Percentiles rank a stretch among this genome's conserved stretches.
Evolutionary conservation across 352 stramenopile genomes (phyloP).

Genomic region (Elongisporangium prolatum): DNA sequence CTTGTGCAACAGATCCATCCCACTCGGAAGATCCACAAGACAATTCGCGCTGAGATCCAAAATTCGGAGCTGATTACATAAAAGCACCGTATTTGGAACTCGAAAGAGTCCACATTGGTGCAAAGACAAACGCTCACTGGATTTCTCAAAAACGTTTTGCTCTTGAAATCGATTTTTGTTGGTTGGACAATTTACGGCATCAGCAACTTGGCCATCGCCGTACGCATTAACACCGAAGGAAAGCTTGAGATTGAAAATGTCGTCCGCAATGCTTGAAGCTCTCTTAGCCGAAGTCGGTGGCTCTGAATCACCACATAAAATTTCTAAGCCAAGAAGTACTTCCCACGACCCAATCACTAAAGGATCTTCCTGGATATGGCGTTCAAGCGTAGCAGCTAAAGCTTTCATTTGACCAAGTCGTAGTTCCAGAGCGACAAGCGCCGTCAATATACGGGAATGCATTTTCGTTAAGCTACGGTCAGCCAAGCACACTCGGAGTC

Average conservation of each 20-base stretch:
- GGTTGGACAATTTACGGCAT: slow-evolving; percentile 2
- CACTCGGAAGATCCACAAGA: slow-evolving; percentile 33
- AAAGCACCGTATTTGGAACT: slow-evolving; percentile 33
- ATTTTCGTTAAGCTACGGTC: slow-evolving; percentile 17
- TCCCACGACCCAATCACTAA: slow-evolving; percentile 40
- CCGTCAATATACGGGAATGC: slow-evolving; percentile 25
- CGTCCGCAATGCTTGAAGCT: slow-evolving; percentile 18
- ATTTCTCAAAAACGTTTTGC: neutral
- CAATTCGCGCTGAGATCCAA: slow-evolving; percentile 53
- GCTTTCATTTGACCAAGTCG: slow-evolving; percentile 33
- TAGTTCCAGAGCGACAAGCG: slow-evolving; percentile 36
- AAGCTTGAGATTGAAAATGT: slow-evolving; percentile 32
- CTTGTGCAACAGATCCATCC: slow-evolving; percentile 25
- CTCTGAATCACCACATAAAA: slow-evolving; percentile 37
- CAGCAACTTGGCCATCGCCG: slow-evolving; percentile 1
- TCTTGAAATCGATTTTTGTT: neutral
- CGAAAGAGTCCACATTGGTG: slow-evolving; percentile 10
- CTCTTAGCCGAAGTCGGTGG: slow-evolving; percentile 7
- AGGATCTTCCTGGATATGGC: slow-evolving; percentile 25
- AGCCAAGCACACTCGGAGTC: slow-evolving; percentile 25
- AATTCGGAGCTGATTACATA: slow-evolving; percentile 21
- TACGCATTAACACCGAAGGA: slow-evolving; percentile 13
- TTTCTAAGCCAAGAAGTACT: slow-evolving; percentile 43
- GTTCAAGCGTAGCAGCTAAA: slow-evolving; percentile 28
- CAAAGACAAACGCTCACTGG: neutral